Conservation (phyloP, 2,329 filamentous ascomycete species). For the Fusarium humuli region DNA sequence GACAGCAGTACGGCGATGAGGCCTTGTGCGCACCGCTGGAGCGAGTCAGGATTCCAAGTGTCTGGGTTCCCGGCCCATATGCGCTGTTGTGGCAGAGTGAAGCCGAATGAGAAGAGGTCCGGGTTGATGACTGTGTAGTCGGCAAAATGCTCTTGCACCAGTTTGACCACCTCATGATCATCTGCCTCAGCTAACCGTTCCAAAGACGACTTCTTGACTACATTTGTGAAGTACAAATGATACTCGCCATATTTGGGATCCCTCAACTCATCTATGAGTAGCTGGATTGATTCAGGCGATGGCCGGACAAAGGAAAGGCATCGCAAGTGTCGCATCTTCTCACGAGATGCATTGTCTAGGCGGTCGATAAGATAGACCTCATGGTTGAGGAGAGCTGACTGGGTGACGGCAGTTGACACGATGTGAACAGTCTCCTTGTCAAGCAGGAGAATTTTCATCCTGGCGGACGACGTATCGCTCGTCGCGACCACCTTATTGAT, state of each 20-base stretch:
- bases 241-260: conserved; percentile 99
- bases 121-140: conserved; percentile 96
- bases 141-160: conserved; percentile 94
- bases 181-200: conserved; percentile 96
- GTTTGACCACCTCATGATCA: conserved; percentile 95
- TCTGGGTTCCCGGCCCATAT: conserved; percentile 88
- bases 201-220: conserved; percentile 94
- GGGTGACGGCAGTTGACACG: conserved; percentile 93
- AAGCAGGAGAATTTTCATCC: conserved; percentile 98
- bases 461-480: conserved; percentile 77
- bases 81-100: conserved; percentile 77
- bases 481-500: conserved; percentile 92
- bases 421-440: conserved; percentile 95
- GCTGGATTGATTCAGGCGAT: conserved; percentile 91
- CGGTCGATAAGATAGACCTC: conserved; percentile 98
- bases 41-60: conserved; percentile 88
- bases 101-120: conserved; percentile 85
- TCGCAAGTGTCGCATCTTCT: conserved; percentile 97
- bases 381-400: conserved; percentile 93
- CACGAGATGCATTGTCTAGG: conserved; percentile 86
- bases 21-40: conserved; percentile 89
- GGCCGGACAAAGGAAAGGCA: conserved; percentile 95
- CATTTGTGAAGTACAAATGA: conserved; percentile 96
- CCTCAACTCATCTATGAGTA: conserved; percentile 92
- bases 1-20: conserved; percentile 85